Evolutionary conservation across 768 basidiomycete species (phyloP), one percentile per base, ranked within the genome.

Genomic region (Dentipellis fragilis): DNA sequence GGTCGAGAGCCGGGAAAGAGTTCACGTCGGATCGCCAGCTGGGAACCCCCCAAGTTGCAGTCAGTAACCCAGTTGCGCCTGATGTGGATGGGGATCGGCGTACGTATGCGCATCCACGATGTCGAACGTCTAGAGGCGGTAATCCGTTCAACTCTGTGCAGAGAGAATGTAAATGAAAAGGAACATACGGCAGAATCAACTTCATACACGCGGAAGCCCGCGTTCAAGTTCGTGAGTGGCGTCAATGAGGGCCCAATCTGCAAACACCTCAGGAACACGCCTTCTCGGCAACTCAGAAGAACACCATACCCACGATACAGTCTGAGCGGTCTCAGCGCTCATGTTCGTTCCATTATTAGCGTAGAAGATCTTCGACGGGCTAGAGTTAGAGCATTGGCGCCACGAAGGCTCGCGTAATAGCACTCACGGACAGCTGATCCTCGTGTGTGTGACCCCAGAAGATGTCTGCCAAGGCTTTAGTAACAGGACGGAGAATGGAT

Each of bases 401-500:
- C 4, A 3, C 14, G 4, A n/a, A 21, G 19, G 51, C 48, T 39
- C 34, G 3, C 22, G 14, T 29, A 6, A 29, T 3, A 6, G 21
- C 19, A 40, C 74, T 23, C 57, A 84, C 84, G 34, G 78, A 81
- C 40, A 87, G 59, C 67, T 86, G 77, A 66, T 89, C 87, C 65
- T 88, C 84, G 55, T 89, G 86, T 0, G 82, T 80, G 62, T 89
- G 88, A 6, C 87, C 87, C 64, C 75, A 89, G 72, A 89, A 87
- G n/a, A 88, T 80, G 59, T 79, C 85, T 83, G 54, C 39, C 51
- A 64, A 59, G 42, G 45, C 51, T 40, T 52, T 51, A 55, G 60
- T 62, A 59, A 57, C 56, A 42, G 59, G 16, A 17, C 34, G 50
- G 8, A 42, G 42, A 21, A 54, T 16, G 37, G 19, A 45, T 14